Evolutionary conservation across 2,329 filamentous ascomycete species (phyloP).

Genomic region (Penicillium frequentans): DNA sequence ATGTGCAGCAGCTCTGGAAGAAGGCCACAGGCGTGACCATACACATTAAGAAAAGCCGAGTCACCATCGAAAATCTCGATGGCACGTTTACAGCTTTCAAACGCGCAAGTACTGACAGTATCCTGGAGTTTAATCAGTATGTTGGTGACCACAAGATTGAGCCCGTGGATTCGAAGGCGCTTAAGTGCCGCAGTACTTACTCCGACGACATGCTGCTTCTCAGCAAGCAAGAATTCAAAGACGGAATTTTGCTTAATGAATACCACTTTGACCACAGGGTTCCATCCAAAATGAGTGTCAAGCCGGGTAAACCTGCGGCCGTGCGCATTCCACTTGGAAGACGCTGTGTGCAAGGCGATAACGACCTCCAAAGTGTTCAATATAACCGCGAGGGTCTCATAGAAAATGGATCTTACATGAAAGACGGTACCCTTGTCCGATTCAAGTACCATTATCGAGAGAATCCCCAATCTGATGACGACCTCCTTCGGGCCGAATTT

Average conservation of each 20-base stretch:
- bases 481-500: constrained; percentile 58
- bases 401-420: constrained; percentile 54
- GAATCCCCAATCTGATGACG: constrained; percentile 54
- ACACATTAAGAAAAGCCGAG: constrained; percentile 47
- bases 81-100: constrained; percentile 53
- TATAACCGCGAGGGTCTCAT: constrained; percentile 57
- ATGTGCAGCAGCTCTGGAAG: constrained; percentile 49
- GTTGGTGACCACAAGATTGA: constrained; percentile 46
- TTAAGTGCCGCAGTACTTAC: constrained; percentile 52
- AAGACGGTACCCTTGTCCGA: constrained; percentile 52
- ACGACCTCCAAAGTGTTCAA: constrained; percentile 48
- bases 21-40: constrained; percentile 52
- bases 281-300: constrained; percentile 27
- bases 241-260: constrained; percentile 44
- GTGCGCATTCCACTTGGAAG: constrained; percentile 47
- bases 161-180: constrained; percentile 42
- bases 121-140: constrained; percentile 43
- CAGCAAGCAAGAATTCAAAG: constrained; percentile 48
- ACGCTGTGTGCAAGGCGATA: constrained; percentile 48
- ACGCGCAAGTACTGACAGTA: constrained; percentile 38
- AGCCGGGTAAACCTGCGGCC: constrained; percentile 23
- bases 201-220: constrained; percentile 47
- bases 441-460: constrained; percentile 59
- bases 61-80: constrained; percentile 50
- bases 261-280: constrained; percentile 51